A percentile compares a stretch with the other conserved stretches of the same genome.
Conservation (phyloP, 2,329 filamentous ascomycete genomes). For the Verticillium tricorpus region DNA sequence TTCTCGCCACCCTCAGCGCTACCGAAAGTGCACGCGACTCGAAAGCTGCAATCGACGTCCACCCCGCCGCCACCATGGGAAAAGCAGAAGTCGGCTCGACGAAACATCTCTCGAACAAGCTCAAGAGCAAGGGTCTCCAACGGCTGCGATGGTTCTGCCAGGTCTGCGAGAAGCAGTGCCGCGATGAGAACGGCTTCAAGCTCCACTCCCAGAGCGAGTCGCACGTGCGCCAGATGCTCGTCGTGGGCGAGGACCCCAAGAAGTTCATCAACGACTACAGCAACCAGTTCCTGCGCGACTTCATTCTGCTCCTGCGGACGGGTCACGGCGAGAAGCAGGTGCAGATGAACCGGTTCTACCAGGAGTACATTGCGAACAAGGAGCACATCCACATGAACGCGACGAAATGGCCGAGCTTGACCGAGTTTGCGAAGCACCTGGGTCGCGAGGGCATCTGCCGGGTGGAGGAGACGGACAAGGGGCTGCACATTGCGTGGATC, state of each 20-base stretch:
- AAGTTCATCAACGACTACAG: constrained; percentile 80
- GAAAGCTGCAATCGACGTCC: background rate
- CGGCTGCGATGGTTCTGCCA: constrained; percentile 89
- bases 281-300: constrained; percentile 76
- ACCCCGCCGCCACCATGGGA: constrained; percentile 59
- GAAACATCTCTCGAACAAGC: constrained; percentile 87
- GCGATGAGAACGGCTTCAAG: constrained; percentile 89
- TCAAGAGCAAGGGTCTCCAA: constrained; percentile 76
- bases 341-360: constrained; percentile 89
- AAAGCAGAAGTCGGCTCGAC: constrained; percentile 88
- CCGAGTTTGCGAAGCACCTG: constrained; percentile 84
- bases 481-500: constrained; percentile 82
- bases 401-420: constrained; percentile 82
- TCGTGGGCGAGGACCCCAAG: constrained; percentile 82
- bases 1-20: background rate
- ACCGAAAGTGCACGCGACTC: background rate
- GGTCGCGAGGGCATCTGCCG: constrained; percentile 83
- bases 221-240: constrained; percentile 84
- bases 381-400: constrained; percentile 92
- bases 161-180: constrained; percentile 60
- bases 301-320: constrained; percentile 71
- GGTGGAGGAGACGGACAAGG: constrained; percentile 80
- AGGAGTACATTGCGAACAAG: constrained; percentile 85
- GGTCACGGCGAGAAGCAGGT: constrained; percentile 88
- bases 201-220: constrained; percentile 81